phyloP scores from a whole-genome alignment of 495 filamentous ascomycete genomes.

The Emericellopsis terricola region DNA sequence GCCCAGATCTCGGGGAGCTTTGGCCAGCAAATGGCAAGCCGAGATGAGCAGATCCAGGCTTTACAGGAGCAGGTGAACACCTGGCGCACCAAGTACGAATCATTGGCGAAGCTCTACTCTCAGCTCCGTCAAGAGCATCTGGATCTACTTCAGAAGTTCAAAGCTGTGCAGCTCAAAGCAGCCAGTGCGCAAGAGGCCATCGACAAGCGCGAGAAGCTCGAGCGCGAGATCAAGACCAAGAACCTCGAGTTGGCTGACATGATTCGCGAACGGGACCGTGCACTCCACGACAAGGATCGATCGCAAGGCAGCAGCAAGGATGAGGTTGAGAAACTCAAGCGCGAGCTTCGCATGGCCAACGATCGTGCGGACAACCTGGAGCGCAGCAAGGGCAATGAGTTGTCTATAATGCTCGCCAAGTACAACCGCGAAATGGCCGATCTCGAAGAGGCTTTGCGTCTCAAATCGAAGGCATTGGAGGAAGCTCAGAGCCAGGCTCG shows the following conservation, averaged over 20 bases:
- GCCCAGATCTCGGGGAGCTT: slow-evolving; percentile 63
- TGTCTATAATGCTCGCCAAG: slow-evolving; percentile 82
- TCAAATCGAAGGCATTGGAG: slow-evolving; percentile 77
- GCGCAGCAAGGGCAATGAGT: slow-evolving; percentile 77
- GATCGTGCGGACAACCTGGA: slow-evolving; percentile 90
- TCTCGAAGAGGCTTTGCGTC: slow-evolving; percentile 79
- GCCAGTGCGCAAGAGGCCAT: slow-evolving; percentile 95
- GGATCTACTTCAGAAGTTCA: slow-evolving; percentile 86
- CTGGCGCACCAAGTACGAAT: slow-evolving; percentile 93
- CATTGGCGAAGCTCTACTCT: slow-evolving; percentile 89
- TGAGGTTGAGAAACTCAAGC: slow-evolving; percentile 86
- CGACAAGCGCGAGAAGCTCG: slow-evolving; percentile 81
- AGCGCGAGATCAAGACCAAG: slow-evolving; percentile 96
- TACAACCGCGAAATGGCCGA: slow-evolving; percentile 96
- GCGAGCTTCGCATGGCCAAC: slow-evolving; percentile 83
- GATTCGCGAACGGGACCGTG: slow-evolving; percentile 91
- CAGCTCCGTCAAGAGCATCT: slow-evolving; percentile 91
- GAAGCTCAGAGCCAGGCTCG: slow-evolving; percentile 57
- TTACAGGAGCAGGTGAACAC: slow-evolving; percentile 92
- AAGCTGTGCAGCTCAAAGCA: slow-evolving; percentile 86
- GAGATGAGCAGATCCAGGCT: slow-evolving; percentile 84
- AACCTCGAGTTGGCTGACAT: slow-evolving; percentile 95
- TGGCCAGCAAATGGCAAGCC: slow-evolving; percentile 68
- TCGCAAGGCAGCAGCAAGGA: slow-evolving; percentile 73
- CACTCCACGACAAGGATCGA: slow-evolving; percentile 83